Evolutionary conservation across 495 filamentous ascomycete species (phyloP).

Genomic region (Aspergillus biplanus): DNA sequence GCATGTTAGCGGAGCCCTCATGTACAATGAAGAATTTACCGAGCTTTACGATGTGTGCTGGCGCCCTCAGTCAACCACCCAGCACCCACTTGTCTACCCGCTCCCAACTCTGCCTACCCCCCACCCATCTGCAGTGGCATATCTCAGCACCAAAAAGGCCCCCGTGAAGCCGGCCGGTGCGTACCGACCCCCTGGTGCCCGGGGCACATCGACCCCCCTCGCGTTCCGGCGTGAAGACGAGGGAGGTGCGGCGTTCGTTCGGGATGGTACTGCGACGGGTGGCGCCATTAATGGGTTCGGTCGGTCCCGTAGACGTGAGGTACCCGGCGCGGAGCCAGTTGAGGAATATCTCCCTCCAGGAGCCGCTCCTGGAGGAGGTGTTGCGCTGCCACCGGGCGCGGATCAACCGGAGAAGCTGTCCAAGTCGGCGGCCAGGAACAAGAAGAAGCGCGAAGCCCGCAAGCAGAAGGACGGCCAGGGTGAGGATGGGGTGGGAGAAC

Average conservation of each 20-base stretch:
- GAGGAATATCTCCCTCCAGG: conserved; percentile 66
- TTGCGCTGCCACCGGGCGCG: conserved; percentile 56
- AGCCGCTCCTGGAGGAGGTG: conserved; percentile 72
- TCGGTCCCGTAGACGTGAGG: conserved; percentile 65
- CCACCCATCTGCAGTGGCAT: conserved; percentile 81
- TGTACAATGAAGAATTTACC: conserved; percentile 93
- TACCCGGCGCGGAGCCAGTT: conserved; percentile 77
- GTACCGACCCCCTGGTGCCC: conserved; percentile 94
- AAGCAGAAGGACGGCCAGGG: conserved; percentile 80
- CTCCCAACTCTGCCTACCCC: conserved; percentile 77
- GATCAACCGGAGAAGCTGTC: conserved; percentile 73
- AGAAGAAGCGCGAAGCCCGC: conserved; percentile 98
- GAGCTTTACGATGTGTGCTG: conserved; percentile 93
- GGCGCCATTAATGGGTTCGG: conserved; percentile 79
- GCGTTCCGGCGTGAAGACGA: conserved; percentile 98
- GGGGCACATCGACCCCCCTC: conserved; percentile 83
- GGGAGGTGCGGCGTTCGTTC: conserved; percentile 86
- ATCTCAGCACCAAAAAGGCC: conserved; percentile 83
- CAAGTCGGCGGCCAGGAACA: conserved; percentile 92
- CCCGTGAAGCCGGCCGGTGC: conserved; percentile 94
- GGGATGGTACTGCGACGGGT: conserved; percentile 70
- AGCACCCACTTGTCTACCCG: conserved; percentile 69
- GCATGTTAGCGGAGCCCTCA: conserved; percentile 86
- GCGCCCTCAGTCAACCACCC: conserved; percentile 70
- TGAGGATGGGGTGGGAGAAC: conserved; percentile 17